phyloP scores from a whole-genome alignment of 2,329 filamentous ascomycete genomes.

The Diplodia scrobiculata region DNA sequence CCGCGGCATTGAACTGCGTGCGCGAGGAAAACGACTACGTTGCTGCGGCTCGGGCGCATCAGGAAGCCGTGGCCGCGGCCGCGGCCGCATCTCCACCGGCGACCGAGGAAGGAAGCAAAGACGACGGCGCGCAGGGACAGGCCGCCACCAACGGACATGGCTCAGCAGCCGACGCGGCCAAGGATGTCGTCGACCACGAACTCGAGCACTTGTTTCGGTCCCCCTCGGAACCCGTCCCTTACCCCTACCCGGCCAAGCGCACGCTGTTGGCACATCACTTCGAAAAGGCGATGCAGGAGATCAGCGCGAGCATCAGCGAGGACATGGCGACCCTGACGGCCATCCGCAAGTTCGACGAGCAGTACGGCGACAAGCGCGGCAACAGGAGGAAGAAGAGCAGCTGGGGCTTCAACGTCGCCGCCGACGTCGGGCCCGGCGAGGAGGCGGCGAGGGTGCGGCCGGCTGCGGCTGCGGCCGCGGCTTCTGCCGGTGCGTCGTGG shows the following conservation, averaged over 20 bases:
- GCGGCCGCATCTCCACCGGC: neutral
- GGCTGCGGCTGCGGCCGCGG: neutral
- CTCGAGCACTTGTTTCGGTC: neutral
- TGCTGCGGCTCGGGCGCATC: neutral
- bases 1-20: constrained; percentile 76
- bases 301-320: constrained; percentile 87
- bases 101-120: neutral
- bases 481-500: neutral
- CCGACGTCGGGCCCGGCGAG: constrained; percentile 38
- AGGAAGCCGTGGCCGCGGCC: neutral
- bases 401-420: constrained; percentile 52
- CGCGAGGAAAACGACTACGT: constrained; percentile 65
- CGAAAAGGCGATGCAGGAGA: constrained; percentile 80
- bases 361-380: constrained; percentile 80
- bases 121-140: neutral
- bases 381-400: constrained; percentile 61
- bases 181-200: neutral
- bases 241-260: constrained; percentile 50
- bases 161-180: neutral
- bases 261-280: constrained; percentile 72
- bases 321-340: constrained; percentile 85
- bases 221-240: neutral
- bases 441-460: constrained; percentile 40
- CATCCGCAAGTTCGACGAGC: constrained; percentile 93
- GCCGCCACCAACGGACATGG: neutral